A percentile compares a stretch with the other conserved stretches of the same genome.
These are phyloP conservation scores for Mucor sp. DNA, from an alignment of 371 early-diverging fungal genomes.

Conservation along the genomic window DNA sequence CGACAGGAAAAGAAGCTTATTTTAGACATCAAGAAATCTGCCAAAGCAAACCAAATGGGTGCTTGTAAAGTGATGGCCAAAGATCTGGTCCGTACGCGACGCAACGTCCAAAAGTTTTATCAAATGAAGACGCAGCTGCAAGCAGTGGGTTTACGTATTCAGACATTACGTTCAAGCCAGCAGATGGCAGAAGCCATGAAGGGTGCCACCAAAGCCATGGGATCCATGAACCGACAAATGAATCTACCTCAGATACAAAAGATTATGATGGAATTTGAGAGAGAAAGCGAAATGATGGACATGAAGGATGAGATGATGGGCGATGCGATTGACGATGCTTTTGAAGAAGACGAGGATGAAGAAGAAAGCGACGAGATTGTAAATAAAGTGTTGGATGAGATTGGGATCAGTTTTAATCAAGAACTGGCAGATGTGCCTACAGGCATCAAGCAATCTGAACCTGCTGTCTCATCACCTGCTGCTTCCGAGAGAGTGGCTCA, in stretches of 20 bases:
- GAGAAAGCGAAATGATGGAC: slow-evolving; percentile 94
- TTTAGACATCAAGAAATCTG: slow-evolving; percentile 89
- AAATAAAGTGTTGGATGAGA: slow-evolving; percentile 93
- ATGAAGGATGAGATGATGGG: slow-evolving; percentile 99
- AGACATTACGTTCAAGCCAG: slow-evolving; percentile 92
- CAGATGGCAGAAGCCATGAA: slow-evolving; percentile 96
- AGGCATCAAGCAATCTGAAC: slow-evolving; percentile 46
- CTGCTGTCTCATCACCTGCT: slow-evolving; percentile 42
- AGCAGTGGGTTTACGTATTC: slow-evolving; percentile 89
- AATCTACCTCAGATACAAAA: slow-evolving; percentile 92
- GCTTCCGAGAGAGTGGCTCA: slow-evolving; percentile 43
- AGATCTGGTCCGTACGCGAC: slow-evolving; percentile 93
- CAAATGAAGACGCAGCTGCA: slow-evolving; percentile 95
- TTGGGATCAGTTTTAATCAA: slow-evolving; percentile 79
- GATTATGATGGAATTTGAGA: slow-evolving; percentile 98
- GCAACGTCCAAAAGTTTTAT: slow-evolving; percentile 94
- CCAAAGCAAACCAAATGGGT: slow-evolving; percentile 89
- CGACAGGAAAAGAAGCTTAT: slow-evolving; percentile 95
- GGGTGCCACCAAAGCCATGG: slow-evolving; percentile 95
- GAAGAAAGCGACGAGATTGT: slow-evolving; percentile 92
- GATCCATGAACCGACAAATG: slow-evolving; percentile 93
- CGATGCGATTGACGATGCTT: slow-evolving; percentile 94
- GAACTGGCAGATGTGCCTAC: slow-evolving; percentile 67
- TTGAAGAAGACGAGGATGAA: slow-evolving; percentile 93
- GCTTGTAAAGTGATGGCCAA: slow-evolving; percentile 97